These are phyloP conservation scores for Prunus dulcis DNA, from an alignment of 306 rosid genomes.

Conservation along the genomic window DNA sequence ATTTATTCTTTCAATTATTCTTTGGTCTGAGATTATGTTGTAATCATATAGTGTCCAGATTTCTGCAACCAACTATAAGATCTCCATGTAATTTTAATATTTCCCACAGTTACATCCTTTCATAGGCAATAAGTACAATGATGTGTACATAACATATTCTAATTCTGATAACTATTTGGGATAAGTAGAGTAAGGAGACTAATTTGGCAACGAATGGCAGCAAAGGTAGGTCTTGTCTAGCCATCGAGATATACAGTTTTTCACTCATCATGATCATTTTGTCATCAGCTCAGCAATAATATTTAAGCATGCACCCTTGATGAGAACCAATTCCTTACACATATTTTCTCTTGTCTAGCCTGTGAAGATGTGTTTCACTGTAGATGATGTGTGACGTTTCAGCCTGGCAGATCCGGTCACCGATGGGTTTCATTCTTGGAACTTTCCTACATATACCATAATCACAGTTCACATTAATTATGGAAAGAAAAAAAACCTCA, in stretches of 20 bases:
- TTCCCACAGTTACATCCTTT: neutral
- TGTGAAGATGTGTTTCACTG: slow-evolving; percentile 9
- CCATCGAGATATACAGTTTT: slow-evolving; percentile 11
- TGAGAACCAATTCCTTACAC: slow-evolving; percentile 18
- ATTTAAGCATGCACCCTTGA: slow-evolving; percentile 14
- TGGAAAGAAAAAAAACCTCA: neutral
- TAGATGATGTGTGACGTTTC: slow-evolving; percentile 14
- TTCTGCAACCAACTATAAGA: neutral
- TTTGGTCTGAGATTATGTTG: neutral
- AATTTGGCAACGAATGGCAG: neutral
- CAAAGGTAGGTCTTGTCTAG: slow-evolving; percentile 6
- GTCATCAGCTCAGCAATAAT: slow-evolving; percentile 28
- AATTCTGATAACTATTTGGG: neutral
- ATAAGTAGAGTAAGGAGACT: neutral
- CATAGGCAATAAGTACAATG: slow-evolving; percentile 1
- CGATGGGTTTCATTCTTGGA: slow-evolving; percentile 40
- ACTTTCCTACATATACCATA: slow-evolving; percentile 44
- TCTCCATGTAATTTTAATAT: neutral
- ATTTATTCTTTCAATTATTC: neutral
- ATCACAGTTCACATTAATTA: slow-evolving; percentile 1
- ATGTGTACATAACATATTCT: neutral
- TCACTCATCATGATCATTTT: slow-evolving; percentile 20
- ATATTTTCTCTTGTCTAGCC: slow-evolving; percentile 24
- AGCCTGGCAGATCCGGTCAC: slow-evolving; percentile 4
- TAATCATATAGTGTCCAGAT: neutral